These are phyloP conservation scores for Pythium periplocum DNA, from an alignment of 352 stramenopile genomes.

Conservation along the genomic window DNA sequence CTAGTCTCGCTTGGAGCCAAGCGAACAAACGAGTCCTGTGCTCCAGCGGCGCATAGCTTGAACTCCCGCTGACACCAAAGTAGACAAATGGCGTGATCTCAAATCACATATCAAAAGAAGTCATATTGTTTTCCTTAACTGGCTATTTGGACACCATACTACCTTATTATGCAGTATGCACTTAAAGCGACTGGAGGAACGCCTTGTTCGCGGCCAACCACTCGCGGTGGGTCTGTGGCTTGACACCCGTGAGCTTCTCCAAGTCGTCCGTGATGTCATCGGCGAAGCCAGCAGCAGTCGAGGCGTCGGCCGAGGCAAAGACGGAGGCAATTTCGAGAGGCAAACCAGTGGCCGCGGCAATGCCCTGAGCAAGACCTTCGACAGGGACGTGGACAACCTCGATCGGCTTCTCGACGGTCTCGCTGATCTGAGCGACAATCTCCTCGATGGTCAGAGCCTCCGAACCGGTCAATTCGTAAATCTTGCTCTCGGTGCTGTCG, in stretches of 20 bases:
- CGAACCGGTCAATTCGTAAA: not conserved
- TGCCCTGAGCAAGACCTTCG: slow-evolving; percentile 1
- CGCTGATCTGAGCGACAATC: slow-evolving; percentile 1
- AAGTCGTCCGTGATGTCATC: slow-evolving; percentile 10
- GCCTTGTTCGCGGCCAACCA: slow-evolving; percentile 17
- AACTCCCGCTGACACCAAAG: no score
- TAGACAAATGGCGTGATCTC: no score
- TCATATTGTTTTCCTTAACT: no score
- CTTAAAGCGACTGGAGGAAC: slow-evolving; percentile 1
- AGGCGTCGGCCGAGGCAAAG: slow-evolving; percentile 15
- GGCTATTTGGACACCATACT: no score
- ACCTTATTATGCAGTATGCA: no score
- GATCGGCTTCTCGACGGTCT: not conserved
- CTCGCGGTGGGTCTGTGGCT: slow-evolving; percentile 8
- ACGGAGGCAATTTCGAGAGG: slow-evolving; percentile 5
- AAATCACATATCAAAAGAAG: no score
- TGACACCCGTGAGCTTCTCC: slow-evolving; percentile 15
- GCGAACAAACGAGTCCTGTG: no score
- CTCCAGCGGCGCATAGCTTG: no score
- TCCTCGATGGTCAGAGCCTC: slow-evolving; percentile 2
- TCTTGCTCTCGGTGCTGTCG: not conserved
- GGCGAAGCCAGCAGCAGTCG: slow-evolving; percentile 8
- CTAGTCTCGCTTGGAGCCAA: no score
- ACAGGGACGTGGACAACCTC: slow-evolving; percentile 2
- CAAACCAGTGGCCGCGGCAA: not conserved